Evolutionary conservation across 116 monocot genomes (phyloP).

Genomic region (Posidonia oceanica): DNA sequence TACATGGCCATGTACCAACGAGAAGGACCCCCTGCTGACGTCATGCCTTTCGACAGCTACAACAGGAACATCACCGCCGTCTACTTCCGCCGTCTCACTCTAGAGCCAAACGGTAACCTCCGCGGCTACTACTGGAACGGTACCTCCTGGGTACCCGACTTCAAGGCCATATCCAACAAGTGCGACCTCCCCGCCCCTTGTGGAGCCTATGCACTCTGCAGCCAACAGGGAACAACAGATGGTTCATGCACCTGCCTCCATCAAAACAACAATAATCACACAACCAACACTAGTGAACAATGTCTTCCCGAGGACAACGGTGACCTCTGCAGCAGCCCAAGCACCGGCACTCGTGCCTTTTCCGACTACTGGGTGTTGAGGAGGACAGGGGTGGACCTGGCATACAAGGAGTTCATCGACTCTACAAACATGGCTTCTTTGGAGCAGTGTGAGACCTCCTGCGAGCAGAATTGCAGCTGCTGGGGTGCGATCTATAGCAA

Average conservation of each 20-base stretch:
- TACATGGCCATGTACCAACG: slow-evolving; percentile 75
- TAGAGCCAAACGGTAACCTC: slow-evolving; percentile 65
- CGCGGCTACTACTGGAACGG: slow-evolving; percentile 65
- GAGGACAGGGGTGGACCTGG: slow-evolving; percentile 58
- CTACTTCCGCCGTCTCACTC: slow-evolving; percentile 55
- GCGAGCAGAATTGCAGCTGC: slow-evolving; percentile 63
- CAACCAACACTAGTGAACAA: neutral
- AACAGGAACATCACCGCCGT: slow-evolving; percentile 14
- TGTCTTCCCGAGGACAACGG: slow-evolving; percentile 27
- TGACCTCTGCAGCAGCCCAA: slow-evolving; percentile 18
- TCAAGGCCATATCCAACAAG: slow-evolving; percentile 24
- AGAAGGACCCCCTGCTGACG: slow-evolving; percentile 43
- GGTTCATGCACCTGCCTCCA: slow-evolving; percentile 23
- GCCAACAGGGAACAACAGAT: slow-evolving; percentile 1
- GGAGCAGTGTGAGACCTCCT: slow-evolving; percentile 59
- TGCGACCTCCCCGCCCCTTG: slow-evolving; percentile 64
- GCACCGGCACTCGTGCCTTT: no score
- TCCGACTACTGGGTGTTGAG: slow-evolving; percentile 31
- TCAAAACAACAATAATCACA: neutral
- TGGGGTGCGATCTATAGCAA: slow-evolving; percentile 84
- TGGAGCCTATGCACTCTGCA: slow-evolving; percentile 71
- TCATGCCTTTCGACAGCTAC: slow-evolving; percentile 61
- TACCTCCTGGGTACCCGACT: slow-evolving; percentile 52
- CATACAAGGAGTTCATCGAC: slow-evolving; percentile 51
- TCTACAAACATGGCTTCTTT: slow-evolving; percentile 22